phyloP scores from a whole-genome alignment of 2,329 filamentous ascomycete species.

The Xylaria sp. region DNA sequence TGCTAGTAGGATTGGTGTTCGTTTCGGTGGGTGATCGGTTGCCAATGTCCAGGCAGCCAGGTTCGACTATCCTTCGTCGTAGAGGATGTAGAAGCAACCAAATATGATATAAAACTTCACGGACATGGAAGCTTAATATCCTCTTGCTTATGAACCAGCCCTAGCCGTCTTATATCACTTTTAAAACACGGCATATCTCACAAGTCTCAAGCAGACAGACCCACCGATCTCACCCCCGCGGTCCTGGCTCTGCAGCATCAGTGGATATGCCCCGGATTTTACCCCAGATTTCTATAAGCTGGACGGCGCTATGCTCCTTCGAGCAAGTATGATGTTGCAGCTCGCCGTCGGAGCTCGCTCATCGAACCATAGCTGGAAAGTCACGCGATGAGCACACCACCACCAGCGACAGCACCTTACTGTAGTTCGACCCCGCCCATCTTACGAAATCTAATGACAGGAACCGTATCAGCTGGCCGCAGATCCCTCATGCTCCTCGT shows the following conservation, averaged over 20 bases:
- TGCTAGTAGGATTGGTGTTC: background rate
- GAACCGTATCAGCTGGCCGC: conserved; percentile 33
- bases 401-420: conserved; percentile 25
- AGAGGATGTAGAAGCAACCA: background rate
- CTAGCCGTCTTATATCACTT: background rate
- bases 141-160: no score
- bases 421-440: conserved; percentile 24
- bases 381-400: conserved; percentile 37
- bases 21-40: no score
- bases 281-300: conserved; percentile 1
- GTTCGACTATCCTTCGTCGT: background rate
- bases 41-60: no score
- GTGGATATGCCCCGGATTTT: conserved; percentile 23
- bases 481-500: conserved; percentile 23
- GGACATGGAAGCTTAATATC: no score
- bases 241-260: background rate
- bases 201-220: background rate
- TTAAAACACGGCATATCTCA: background rate
- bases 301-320: conserved; percentile 19
- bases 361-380: conserved; percentile 27
- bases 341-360: conserved; percentile 29
- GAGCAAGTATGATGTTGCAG: conserved; percentile 29
- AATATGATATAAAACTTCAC: background rate
- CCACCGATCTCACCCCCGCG: background rate
- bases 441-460: conserved; percentile 21